These are phyloP conservation scores for Thielaviopsis cerberus DNA, from an alignment of 2,329 filamentous ascomycete species.

Conservation along the genomic window DNA sequence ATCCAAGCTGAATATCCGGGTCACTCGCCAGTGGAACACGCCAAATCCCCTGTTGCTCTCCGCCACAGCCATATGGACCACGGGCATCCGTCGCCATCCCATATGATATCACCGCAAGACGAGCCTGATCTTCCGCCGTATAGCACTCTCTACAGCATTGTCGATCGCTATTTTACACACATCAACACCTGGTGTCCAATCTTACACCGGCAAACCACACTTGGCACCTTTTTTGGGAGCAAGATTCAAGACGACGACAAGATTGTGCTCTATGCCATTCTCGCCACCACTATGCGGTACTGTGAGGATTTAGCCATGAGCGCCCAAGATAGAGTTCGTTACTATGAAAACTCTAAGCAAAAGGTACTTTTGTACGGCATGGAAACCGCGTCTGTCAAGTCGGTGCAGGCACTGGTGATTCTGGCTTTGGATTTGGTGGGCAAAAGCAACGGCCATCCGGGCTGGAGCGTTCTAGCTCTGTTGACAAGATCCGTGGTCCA, in stretches of 20 bases:
- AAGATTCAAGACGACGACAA: conserved; percentile 64
- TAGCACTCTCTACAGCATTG: conserved; percentile 52
- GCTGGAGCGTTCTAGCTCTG: conserved; percentile 78
- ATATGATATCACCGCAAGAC: not conserved
- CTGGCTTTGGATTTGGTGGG: conserved; percentile 71
- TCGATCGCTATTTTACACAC: conserved; percentile 62
- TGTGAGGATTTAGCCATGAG: conserved; percentile 60
- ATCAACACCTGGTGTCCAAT: conserved; percentile 79
- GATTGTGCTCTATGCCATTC: conserved; percentile 71
- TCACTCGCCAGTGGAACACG: conserved; percentile 2
- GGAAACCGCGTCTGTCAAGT: conserved; percentile 76
- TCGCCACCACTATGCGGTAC: conserved; percentile 71
- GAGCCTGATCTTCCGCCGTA: conserved; percentile 58
- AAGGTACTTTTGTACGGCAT: conserved; percentile 74
- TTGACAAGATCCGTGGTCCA: conserved; percentile 82
- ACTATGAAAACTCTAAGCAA: conserved; percentile 66
- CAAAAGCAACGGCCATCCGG: conserved; percentile 72
- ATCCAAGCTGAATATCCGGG: conserved; percentile 7
- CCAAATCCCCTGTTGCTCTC: not conserved
- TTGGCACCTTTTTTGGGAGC: conserved; percentile 66
- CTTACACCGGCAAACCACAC: conserved; percentile 62
- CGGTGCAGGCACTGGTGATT: conserved; percentile 73
- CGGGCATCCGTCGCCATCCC: not conserved
- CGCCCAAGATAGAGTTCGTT: conserved; percentile 51
- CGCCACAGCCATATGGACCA: not conserved